A percentile compares a stretch with the other conserved stretches of the same genome.
Conservation (phyloP, 495 filamentous ascomycete species). For the Hyaloscypha hepaticicola region DNA sequence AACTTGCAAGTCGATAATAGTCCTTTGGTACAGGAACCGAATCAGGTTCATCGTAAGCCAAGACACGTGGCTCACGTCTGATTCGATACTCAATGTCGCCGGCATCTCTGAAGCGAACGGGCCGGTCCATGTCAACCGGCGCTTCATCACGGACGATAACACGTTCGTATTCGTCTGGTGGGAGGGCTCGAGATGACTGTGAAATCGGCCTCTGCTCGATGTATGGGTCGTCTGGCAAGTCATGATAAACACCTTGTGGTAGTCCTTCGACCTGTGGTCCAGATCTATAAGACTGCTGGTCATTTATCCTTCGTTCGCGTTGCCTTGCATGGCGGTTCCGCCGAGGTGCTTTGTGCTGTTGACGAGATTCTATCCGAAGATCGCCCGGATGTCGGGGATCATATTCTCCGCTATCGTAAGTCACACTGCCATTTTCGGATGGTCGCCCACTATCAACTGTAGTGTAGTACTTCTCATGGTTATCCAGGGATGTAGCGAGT, state of each 20-base stretch:
- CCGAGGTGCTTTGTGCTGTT: background rate
- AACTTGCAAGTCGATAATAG: constrained; percentile 17
- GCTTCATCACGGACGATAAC: constrained; percentile 21
- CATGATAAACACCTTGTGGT: background rate
- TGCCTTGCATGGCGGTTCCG: background rate
- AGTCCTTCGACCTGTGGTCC: constrained; percentile 8
- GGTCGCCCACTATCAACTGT: constrained; percentile 7
- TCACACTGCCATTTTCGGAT: constrained; percentile 12
- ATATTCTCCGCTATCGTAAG: constrained; percentile 29
- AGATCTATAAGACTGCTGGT: constrained; percentile 8
- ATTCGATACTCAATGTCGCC: constrained; percentile 21
- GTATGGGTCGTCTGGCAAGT: constrained; percentile 14
- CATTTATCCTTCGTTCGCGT: background rate
- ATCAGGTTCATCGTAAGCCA: constrained; percentile 16
- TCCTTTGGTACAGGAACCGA: background rate
- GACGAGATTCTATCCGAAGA: constrained; percentile 7
- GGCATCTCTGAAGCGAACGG: constrained; percentile 18
- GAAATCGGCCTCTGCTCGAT: constrained; percentile 12
- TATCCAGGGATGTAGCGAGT: constrained; percentile 29
- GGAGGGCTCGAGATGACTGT: background rate
- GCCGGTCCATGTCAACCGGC: constrained; percentile 14
- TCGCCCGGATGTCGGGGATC: constrained; percentile 29
- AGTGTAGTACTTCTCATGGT: constrained; percentile 30
- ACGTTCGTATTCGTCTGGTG: constrained; percentile 15
- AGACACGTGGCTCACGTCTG: constrained; percentile 9